Percentiles rank a stretch among this genome's conserved stretches.
These are phyloP conservation scores for Plasmodium relictum DNA, from an alignment of 169 alveolate genomes.

Conservation along the genomic window DNA sequence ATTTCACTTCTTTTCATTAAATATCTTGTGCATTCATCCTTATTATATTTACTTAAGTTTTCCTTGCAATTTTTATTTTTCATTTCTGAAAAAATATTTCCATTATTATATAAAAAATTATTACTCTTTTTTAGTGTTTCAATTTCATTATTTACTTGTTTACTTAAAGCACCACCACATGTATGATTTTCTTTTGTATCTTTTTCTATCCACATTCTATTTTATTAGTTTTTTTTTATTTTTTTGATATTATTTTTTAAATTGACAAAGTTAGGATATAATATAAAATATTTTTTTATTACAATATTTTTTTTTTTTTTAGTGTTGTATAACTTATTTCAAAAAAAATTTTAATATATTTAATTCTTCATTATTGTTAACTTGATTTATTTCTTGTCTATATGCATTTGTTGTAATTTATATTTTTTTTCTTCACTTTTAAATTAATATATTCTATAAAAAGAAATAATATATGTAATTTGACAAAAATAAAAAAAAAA, in stretches of 20 bases:
- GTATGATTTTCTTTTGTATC: slow-evolving; percentile 23
- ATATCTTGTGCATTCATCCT: neutral
- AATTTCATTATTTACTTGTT: slow-evolving; percentile 58
- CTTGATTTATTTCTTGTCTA: too few species aligned
- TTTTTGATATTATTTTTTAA: too few species aligned
- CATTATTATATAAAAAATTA: slow-evolving; percentile 8
- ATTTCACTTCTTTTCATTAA: neutral
- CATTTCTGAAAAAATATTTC: slow-evolving; percentile 21
- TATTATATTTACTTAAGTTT: neutral
- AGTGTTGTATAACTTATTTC: neutral
- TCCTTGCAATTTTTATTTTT: slow-evolving; percentile 10
- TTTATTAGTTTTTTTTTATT: slow-evolving; percentile 10
- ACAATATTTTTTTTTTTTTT: neutral
- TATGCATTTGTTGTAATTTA: too few species aligned
- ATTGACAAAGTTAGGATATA: neutral
- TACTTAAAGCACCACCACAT: slow-evolving; percentile 57
- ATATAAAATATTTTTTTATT: too few species aligned
- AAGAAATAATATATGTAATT: too few species aligned
- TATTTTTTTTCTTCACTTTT: too few species aligned
- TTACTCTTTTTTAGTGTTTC: slow-evolving; percentile 56
- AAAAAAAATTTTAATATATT: too few species aligned
- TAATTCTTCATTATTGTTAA: too few species aligned
- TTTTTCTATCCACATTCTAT: slow-evolving; percentile 65
- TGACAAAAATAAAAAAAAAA: too few species aligned
- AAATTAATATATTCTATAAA: too few species aligned